Evolutionary conservation across 2,329 filamentous ascomycete genomes (phyloP).

Genomic region (Mycocentrospora acerina): DNA sequence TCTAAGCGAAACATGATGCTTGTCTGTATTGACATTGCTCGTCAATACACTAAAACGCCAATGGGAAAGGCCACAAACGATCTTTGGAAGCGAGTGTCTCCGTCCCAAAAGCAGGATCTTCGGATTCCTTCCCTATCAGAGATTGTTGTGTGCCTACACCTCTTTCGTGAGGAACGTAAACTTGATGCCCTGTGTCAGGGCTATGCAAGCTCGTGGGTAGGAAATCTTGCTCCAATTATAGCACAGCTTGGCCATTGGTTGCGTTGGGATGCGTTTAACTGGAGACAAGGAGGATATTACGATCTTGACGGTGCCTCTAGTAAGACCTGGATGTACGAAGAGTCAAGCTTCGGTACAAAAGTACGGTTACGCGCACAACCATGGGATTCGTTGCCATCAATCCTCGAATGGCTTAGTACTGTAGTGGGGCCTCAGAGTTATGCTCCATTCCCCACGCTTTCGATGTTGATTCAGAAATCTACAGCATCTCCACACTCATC

Average conservation of each 20-base stretch:
- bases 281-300: slow-evolving; percentile 56
- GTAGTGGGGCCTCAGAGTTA: slow-evolving; percentile 33
- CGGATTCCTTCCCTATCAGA: slow-evolving; percentile 62
- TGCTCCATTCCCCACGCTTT: slow-evolving; percentile 40
- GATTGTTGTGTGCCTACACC: slow-evolving; percentile 73
- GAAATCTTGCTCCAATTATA: slow-evolving; percentile 69
- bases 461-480: slow-evolving; percentile 39
- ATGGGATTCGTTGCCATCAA: slow-evolving; percentile 56
- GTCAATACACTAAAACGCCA: slow-evolving; percentile 37
- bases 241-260: slow-evolving; percentile 83
- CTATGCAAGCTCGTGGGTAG: slow-evolving; percentile 46
- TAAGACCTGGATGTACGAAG: slow-evolving; percentile 58
- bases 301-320: slow-evolving; percentile 61
- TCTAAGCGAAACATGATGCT: slow-evolving; percentile 29
- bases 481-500: slow-evolving; percentile 42
- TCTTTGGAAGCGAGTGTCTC: slow-evolving; percentile 58
- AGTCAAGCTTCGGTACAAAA: slow-evolving; percentile 41
- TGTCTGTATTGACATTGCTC: slow-evolving; percentile 33
- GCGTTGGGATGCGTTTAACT: slow-evolving; percentile 67
- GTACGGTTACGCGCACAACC: slow-evolving; percentile 33
- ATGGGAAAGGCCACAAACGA: slow-evolving; percentile 46
- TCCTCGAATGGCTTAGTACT: slow-evolving; percentile 54
- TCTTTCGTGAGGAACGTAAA: slow-evolving; percentile 88
- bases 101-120: slow-evolving; percentile 36
- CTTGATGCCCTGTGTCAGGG: slow-evolving; percentile 64